Evolutionary conservation across 176 grass and related monocot species (phyloP), one percentile per base, ranked within the genome.

Genomic region (Bonia amplexicaulis): DNA sequence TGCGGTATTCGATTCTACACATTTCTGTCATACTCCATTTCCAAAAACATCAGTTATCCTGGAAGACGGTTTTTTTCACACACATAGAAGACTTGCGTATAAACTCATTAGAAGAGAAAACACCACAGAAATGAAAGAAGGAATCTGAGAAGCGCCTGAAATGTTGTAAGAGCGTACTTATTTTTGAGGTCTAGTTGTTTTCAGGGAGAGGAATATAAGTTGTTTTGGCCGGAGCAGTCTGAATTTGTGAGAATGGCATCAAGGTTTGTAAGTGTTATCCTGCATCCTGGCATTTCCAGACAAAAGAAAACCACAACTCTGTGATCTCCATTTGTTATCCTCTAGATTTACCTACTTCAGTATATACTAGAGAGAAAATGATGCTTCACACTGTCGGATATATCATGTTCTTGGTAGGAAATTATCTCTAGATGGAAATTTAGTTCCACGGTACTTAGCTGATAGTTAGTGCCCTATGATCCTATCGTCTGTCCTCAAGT

Each of bases 231-330:
- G 0, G 85, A 95, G 39, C 85, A 90, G 20, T 85, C 96, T 62
- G 96, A 98, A 59, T 95, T 98, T 81, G 89, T 98, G 61, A 91
- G 96, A 71, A 98, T 98, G 96, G 93, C 96, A 17, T 93, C 93
- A 33, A 85, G 90, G 52, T 98, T 98, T 83, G 96, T 95, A 77
- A 90, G 91, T 90, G 72, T 5, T 13, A 6, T 27, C 40, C 13
- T 74, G 19, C 6, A 6, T 59, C 20, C 51, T 16, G 17, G 4
- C 48, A 6, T n/a, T 2, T 4, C 16, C 23, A 42, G 55, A 40
- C 6, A 63, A 78, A 8, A 63, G 22, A 26, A 15, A 14, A 60
- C 35, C 35, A 19, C 76, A 63, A 7, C 4, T 14, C 4, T 61
- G 55, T 62, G 17, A 15, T 42, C 11, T 40, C 72, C 20, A 10